Conservation (phyloP, 73 alveolate species). For the Tetrahymena borealis region DNA sequence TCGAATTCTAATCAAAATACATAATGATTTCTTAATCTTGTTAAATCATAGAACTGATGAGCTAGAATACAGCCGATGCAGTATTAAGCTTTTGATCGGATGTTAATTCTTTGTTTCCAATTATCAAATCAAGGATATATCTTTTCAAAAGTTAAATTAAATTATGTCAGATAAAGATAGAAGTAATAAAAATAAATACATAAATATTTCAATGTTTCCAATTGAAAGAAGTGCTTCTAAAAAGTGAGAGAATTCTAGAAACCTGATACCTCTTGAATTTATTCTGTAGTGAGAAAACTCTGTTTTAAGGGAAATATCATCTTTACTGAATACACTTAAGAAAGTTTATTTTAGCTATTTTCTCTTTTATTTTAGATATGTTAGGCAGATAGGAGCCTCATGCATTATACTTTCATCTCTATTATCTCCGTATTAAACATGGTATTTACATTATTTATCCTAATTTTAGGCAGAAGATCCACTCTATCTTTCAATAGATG, state of each 20-base stretch:
- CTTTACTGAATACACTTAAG: neutral
- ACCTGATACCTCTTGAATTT: neutral
- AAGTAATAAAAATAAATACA: neutral
- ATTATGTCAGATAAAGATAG: neutral
- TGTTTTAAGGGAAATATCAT: neutral
- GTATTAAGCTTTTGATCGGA: neutral
- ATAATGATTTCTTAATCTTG: neutral
- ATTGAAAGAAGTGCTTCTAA: neutral
- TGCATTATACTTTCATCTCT: neutral
- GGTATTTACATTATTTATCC: neutral
- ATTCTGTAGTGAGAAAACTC: neutral
- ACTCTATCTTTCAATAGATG: neutral
- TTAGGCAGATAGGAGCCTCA: neutral
- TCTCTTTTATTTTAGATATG: neutral
- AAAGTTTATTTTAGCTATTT: neutral
- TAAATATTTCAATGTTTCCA: neutral
- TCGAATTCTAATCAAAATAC: neutral
- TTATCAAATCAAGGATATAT: neutral
- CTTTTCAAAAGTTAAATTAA: neutral
- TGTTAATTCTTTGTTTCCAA: neutral
- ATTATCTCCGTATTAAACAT: neutral
- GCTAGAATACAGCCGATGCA: neutral
- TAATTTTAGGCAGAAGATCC: neutral
- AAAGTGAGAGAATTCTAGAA: neutral
- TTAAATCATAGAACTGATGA: neutral